phyloP scores from a whole-genome alignment of 1,284 basidiomycete species.

The Ustilago xerochloae region DNA sequence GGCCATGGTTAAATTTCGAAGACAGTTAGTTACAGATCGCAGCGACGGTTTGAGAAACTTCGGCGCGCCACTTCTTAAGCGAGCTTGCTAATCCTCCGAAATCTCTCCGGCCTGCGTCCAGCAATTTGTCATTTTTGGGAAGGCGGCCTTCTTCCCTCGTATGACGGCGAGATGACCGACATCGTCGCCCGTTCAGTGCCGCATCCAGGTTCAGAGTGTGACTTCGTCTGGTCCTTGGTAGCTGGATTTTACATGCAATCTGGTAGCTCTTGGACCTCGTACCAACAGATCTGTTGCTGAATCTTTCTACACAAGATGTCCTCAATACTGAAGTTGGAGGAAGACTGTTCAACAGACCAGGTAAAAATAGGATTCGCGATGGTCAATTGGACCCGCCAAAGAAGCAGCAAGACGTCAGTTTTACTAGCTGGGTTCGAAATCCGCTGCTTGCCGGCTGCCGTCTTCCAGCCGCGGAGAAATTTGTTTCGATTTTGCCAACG shows the following conservation, averaged over 20 bases:
- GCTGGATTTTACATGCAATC: neutral
- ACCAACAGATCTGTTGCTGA: too few relatives aligned
- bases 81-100: slow-evolving; percentile 16
- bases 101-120: slow-evolving; percentile 9
- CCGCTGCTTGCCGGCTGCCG: neutral
- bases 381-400: neutral
- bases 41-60: neutral
- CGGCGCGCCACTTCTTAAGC: slow-evolving; percentile 8
- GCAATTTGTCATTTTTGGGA: too few relatives aligned
- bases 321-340: too few relatives aligned
- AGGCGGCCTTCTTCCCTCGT: too few relatives aligned
- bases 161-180: too few relatives aligned
- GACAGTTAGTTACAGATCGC: neutral
- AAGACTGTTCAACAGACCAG: too few relatives aligned
- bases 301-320: too few relatives aligned
- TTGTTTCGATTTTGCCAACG: neutral
- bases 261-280: too few relatives aligned
- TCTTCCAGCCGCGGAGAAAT: slow-evolving; percentile 15
- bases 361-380: neutral
- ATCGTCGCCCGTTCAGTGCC: too few relatives aligned
- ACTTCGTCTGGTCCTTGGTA: neutral
- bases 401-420: slow-evolving; percentile 11
- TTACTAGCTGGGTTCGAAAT: slow-evolving; percentile 1
- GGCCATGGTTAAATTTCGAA: slow-evolving; percentile 12
- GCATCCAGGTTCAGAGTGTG: too few relatives aligned